A percentile compares a stretch with the other conserved stretches of the same genome.
Conservation (phyloP, 257 asterid species). For the Jasminum sambac region DNA sequence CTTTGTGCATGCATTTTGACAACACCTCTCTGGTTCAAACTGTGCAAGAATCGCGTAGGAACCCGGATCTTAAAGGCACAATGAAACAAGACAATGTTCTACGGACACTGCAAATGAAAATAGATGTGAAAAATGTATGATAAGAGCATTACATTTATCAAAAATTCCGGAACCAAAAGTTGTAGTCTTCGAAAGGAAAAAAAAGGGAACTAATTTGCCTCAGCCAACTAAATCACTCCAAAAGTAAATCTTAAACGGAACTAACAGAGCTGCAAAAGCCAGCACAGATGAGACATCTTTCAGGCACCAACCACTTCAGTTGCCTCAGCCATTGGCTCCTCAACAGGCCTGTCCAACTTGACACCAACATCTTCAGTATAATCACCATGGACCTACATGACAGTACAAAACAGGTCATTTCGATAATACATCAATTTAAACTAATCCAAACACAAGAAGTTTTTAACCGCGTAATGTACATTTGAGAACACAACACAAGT, state of each 20-base stretch:
- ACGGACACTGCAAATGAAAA: background rate
- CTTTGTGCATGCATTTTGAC: no score
- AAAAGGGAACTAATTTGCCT: no score
- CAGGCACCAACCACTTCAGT: slow-evolving; percentile 71
- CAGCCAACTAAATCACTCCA: slow-evolving; percentile 19
- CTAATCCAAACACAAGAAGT: background rate
- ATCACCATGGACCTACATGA: slow-evolving; percentile 70
- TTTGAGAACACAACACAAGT: background rate
- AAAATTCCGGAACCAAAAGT: background rate
- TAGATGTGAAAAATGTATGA: background rate
- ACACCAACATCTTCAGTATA: slow-evolving; percentile 61
- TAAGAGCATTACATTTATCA: background rate
- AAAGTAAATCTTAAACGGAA: slow-evolving; percentile 8
- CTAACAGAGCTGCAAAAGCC: slow-evolving; percentile 9
- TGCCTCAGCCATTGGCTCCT: slow-evolving; percentile 55
- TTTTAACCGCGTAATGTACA: background rate
- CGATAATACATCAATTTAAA: background rate
- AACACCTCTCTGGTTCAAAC: no score
- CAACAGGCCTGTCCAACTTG: slow-evolving; percentile 68
- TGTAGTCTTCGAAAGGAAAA: slow-evolving; percentile 7
- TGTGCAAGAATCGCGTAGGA: background rate
- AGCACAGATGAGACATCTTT: background rate
- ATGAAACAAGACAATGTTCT: background rate
- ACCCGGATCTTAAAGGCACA: background rate
- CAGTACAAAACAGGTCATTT: background rate